Evolutionary conservation across 2,329 filamentous ascomycete species (phyloP).

Genomic region (Hypocrella siamensis): DNA sequence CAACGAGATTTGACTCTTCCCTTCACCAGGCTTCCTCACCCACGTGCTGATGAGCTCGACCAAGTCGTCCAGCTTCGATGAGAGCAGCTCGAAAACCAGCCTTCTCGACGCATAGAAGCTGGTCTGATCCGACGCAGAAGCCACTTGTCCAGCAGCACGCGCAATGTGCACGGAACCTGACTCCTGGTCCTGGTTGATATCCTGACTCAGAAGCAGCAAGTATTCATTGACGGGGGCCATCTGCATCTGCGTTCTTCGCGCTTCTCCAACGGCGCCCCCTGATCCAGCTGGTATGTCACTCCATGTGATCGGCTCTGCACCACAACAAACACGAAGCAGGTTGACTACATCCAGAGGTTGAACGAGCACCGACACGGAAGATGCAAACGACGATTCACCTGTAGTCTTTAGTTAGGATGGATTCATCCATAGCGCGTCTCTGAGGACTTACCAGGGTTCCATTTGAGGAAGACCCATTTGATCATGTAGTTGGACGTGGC

Average conservation of each 20-base stretch:
- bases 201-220: slow-evolving; percentile 32
- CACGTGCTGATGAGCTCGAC: slow-evolving; percentile 29
- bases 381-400: slow-evolving; percentile 55
- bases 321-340: slow-evolving; percentile 55
- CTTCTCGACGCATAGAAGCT: slow-evolving; percentile 28
- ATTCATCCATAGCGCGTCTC: neutral
- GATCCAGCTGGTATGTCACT: slow-evolving; percentile 19
- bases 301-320: slow-evolving; percentile 22
- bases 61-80: slow-evolving; percentile 35
- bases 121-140: slow-evolving; percentile 10
- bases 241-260: slow-evolving; percentile 27
- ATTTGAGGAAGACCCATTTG: slow-evolving; percentile 67
- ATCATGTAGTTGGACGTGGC: slow-evolving; percentile 56
- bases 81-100: slow-evolving; percentile 36
- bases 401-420: slow-evolving; percentile 1
- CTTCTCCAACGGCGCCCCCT: slow-evolving; percentile 32
- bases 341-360: slow-evolving; percentile 50
- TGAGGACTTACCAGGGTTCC: slow-evolving; percentile 54
- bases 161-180: neutral
- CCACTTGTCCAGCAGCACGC: slow-evolving; percentile 2
- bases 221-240: slow-evolving; percentile 33
- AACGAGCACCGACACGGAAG: slow-evolving; percentile 46
- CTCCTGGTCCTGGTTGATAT: neutral
- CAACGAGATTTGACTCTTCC: slow-evolving; percentile 30
- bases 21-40: slow-evolving; percentile 27